phyloP scores from a whole-genome alignment of 768 basidiomycete genomes.

The Plicaturopsis crispa region DNA sequence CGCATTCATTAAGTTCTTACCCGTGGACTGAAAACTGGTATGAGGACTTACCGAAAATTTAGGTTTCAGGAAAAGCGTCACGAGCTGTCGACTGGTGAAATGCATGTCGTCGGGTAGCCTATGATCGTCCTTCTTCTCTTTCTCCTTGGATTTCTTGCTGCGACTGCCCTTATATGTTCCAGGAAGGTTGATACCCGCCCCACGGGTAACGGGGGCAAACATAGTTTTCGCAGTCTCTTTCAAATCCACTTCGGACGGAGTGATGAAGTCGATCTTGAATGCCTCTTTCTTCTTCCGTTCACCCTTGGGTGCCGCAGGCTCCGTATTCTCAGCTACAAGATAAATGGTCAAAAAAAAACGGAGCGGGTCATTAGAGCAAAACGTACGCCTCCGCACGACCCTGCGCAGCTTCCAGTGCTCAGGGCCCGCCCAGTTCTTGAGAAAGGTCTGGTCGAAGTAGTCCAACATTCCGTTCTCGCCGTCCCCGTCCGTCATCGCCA shows the following conservation, averaged over 20 bases:
- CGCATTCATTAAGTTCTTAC: slow-evolving; percentile 7
- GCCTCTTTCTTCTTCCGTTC: slow-evolving; percentile 73
- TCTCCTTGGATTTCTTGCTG: slow-evolving; percentile 41
- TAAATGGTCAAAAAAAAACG: too few species aligned
- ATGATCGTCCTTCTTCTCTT: slow-evolving; percentile 68
- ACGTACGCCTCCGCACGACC: slow-evolving; percentile 69
- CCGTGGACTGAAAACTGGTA: background rate
- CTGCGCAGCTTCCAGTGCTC: slow-evolving; percentile 96
- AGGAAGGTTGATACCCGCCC: slow-evolving; percentile 61
- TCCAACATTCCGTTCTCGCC: slow-evolving; percentile 57
- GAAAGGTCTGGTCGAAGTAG: slow-evolving; percentile 82
- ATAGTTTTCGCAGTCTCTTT: slow-evolving; percentile 62
- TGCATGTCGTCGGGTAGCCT: slow-evolving; percentile 96
- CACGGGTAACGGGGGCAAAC: slow-evolving; percentile 71
- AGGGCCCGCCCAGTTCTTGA: slow-evolving; percentile 98
- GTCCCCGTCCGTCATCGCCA: slow-evolving; percentile 76
- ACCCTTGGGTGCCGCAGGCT: slow-evolving; percentile 41
- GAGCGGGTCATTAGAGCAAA: too few species aligned
- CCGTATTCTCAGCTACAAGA: slow-evolving; percentile 41
- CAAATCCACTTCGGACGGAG: slow-evolving; percentile 48
- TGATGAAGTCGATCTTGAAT: slow-evolving; percentile 75
- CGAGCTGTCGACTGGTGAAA: slow-evolving; percentile 84
- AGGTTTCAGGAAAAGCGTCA: slow-evolving; percentile 92
- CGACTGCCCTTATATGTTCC: slow-evolving; percentile 36
- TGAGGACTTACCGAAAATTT: slow-evolving; percentile 75